Percentiles rank a stretch among this genome's conserved stretches.
Conservation (phyloP, 2,329 filamentous ascomycete genomes). For the Aspergillus terreus region DNA sequence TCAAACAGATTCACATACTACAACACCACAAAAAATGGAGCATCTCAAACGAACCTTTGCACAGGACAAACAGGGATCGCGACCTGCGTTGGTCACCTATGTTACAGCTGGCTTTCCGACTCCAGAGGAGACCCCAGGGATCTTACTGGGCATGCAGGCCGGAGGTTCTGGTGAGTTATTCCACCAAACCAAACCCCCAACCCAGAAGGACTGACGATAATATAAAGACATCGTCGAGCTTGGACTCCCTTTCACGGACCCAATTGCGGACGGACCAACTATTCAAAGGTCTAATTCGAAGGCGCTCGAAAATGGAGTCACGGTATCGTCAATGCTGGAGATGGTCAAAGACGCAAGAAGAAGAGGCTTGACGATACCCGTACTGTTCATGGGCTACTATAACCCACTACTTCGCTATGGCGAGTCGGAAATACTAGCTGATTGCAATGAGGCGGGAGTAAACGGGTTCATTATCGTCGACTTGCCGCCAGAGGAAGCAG, state of each 20-base stretch:
- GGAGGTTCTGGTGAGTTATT: constrained; percentile 70
- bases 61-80: constrained; percentile 48
- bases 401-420: constrained; percentile 90
- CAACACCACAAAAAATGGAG: constrained; percentile 35
- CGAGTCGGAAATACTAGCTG: constrained; percentile 75
- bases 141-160: constrained; percentile 82
- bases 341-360: constrained; percentile 77
- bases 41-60: constrained; percentile 51
- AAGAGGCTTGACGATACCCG: constrained; percentile 71
- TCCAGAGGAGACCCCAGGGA: constrained; percentile 69
- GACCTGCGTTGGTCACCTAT: constrained; percentile 85
- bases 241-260: constrained; percentile 91
- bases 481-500: constrained; percentile 89
- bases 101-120: constrained; percentile 89
- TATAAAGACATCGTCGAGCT: constrained; percentile 83
- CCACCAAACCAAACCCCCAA: neutral
- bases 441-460: constrained; percentile 76
- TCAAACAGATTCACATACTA: neutral
- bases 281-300: constrained; percentile 89
- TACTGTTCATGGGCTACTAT: constrained; percentile 96
- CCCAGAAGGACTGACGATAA: neutral
- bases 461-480: constrained; percentile 98
- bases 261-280: constrained; percentile 90
- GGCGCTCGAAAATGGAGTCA: constrained; percentile 82
- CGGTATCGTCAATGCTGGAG: constrained; percentile 68